phyloP scores from a whole-genome alignment of 2,329 filamentous ascomycete genomes.

The Lizonia empirigonia region DNA sequence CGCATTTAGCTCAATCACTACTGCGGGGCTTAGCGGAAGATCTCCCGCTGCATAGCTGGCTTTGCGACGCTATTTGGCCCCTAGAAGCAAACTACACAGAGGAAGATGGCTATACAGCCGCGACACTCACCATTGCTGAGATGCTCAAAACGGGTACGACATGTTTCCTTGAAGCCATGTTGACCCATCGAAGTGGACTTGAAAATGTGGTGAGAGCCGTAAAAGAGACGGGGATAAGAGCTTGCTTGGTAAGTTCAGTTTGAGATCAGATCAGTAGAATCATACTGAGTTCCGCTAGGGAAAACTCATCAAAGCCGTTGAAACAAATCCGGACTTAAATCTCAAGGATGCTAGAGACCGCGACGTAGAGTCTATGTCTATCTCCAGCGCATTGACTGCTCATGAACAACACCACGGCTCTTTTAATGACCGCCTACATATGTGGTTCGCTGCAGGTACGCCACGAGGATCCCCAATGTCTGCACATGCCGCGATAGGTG shows the following conservation, averaged over 20 bases:
- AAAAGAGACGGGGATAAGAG: slow-evolving; percentile 43
- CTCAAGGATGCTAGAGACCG: slow-evolving; percentile 48
- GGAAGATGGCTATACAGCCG: slow-evolving; percentile 44
- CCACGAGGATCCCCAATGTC: slow-evolving; percentile 52
- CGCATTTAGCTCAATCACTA: slow-evolving; percentile 45
- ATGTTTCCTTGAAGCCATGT: slow-evolving; percentile 47
- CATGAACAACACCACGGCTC: slow-evolving; percentile 40
- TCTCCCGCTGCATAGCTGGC: slow-evolving; percentile 30
- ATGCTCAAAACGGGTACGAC: slow-evolving; percentile 49
- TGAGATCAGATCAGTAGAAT: too few relatives aligned
- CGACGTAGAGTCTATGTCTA: slow-evolving; percentile 46
- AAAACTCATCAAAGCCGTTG: slow-evolving; percentile 48
- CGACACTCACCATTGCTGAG: slow-evolving; percentile 44
- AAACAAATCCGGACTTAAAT: slow-evolving; percentile 42
- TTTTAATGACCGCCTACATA: slow-evolving; percentile 51
- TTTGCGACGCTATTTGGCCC: slow-evolving; percentile 47
- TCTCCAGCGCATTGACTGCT: slow-evolving; percentile 41
- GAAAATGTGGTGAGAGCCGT: slow-evolving; percentile 37
- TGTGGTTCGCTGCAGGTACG: slow-evolving; percentile 57
- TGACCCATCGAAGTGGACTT: slow-evolving; percentile 40
- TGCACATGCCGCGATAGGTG: slow-evolving; percentile 51
- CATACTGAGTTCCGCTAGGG: slow-evolving; percentile 26
- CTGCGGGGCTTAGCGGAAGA: slow-evolving; percentile 41
- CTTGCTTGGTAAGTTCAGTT: slow-evolving; percentile 27
- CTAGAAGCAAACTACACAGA: slow-evolving; percentile 44